A percentile compares a stretch with the other conserved stretches of the same genome.
These are phyloP conservation scores for Stephania yunnanensis DNA, from an alignment of 164 flowering plant genomes.

Conservation along the genomic window DNA sequence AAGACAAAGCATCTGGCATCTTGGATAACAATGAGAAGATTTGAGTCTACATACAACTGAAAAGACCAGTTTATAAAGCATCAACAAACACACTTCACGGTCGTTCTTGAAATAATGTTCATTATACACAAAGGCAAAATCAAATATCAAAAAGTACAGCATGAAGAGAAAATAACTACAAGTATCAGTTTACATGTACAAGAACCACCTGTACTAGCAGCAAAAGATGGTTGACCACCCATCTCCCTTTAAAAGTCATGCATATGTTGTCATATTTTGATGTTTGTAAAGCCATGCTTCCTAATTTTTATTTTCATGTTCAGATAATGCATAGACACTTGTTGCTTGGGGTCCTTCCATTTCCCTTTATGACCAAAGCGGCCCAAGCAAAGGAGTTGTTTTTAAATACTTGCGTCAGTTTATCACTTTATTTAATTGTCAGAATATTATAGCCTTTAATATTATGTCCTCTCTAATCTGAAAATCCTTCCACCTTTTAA, in stretches of 20 bases:
- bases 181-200: too few relatives aligned
- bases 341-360: neutral
- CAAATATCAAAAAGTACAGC: neutral
- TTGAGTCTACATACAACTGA: neutral
- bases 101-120: neutral
- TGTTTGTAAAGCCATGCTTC: too few relatives aligned
- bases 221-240: neutral
- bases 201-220: too few relatives aligned
- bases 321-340: neutral
- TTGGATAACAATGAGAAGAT: neutral
- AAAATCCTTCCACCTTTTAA: neutral
- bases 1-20: neutral
- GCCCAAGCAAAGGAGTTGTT: neutral
- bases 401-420: neutral
- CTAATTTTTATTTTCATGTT: too few relatives aligned
- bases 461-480: neutral
- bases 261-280: too few relatives aligned
- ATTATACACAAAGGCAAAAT: neutral
- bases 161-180: neutral
- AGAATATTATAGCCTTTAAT: too few relatives aligned
- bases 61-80: neutral
- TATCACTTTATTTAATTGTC: neutral
- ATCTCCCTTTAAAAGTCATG: too few relatives aligned
- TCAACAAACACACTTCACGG: neutral
- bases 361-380: neutral